A percentile compares a stretch with the other conserved stretches of the same genome.
phyloP scores from a whole-genome alignment of 179 eudicot genomes.

The Camellia oleifera region DNA sequence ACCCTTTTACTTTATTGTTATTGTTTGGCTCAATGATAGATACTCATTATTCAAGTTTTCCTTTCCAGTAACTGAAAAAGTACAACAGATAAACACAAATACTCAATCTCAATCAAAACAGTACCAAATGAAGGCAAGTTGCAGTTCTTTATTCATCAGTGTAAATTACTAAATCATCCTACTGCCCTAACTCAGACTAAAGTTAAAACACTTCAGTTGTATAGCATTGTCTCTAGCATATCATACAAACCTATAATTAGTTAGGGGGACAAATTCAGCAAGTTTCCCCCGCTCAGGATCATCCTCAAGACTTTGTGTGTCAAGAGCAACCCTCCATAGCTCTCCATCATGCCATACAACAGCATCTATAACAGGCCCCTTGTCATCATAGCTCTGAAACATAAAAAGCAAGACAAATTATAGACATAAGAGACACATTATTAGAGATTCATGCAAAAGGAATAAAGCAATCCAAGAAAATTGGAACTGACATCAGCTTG shows the following conservation, averaged over 20 bases:
- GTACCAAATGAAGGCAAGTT: background rate
- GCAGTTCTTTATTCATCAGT: background rate
- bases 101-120: background rate
- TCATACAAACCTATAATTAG: constrained; percentile 70
- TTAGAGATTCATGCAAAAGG: constrained; percentile 5
- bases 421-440: background rate
- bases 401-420: constrained; percentile 16
- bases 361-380: constrained; percentile 97
- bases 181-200: background rate
- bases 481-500: constrained; percentile 65
- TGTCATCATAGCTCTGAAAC: constrained; percentile 81
- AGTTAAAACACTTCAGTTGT: background rate
- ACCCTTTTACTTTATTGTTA: background rate
- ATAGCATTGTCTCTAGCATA: background rate
- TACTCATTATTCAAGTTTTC: background rate
- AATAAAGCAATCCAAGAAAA: constrained; percentile 11
- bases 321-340: constrained; percentile 93
- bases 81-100: background rate
- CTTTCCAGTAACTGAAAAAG: background rate
- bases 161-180: background rate
- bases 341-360: constrained; percentile 99
- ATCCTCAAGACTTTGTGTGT: constrained; percentile 94
- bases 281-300: constrained; percentile 77
- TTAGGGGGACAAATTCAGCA: constrained; percentile 79
- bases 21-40: background rate